A percentile compares a stretch with the other conserved stretches of the same genome.
Conservation (phyloP, 2,329 filamentous ascomycete species). For the Fusarium musae region DNA sequence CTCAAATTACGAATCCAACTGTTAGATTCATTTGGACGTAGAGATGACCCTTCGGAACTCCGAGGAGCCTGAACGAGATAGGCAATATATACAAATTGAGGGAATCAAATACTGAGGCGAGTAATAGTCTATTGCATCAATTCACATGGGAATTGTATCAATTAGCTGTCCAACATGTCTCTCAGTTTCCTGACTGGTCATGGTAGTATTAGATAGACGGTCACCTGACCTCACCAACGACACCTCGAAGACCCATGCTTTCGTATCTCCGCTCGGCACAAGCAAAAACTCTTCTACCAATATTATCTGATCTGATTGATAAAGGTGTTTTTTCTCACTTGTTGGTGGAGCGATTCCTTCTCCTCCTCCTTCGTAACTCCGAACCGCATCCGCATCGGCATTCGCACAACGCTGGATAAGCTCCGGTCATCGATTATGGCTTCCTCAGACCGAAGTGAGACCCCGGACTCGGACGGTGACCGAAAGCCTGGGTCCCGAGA, state of each 20-base stretch:
- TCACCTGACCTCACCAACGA: constrained; percentile 12
- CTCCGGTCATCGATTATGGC: constrained; percentile 40
- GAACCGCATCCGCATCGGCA: constrained; percentile 43
- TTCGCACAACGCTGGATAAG: constrained; percentile 27
- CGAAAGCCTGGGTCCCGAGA: constrained; percentile 42
- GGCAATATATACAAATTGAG: neutral
- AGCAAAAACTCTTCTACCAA: constrained; percentile 41
- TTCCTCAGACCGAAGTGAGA: constrained; percentile 51
- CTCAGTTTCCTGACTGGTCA: neutral
- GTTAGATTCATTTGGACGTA: neutral
- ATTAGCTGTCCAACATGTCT: neutral
- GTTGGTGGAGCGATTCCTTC: constrained; percentile 34
- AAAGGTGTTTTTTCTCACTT: constrained; percentile 48
- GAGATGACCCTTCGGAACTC: constrained; percentile 7
- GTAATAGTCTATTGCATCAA: neutral
- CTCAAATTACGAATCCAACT: neutral
- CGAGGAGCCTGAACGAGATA: neutral
- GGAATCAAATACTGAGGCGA: neutral
- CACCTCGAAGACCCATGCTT: neutral
- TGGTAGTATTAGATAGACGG: neutral
- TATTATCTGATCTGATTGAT: constrained; percentile 57
- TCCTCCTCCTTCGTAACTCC: constrained; percentile 51
- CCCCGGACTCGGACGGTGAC: constrained; percentile 52
- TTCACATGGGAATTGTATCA: neutral
- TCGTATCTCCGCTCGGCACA: constrained; percentile 51